Base-by-base conservation (phyloP, 352 stramenopile species). In the Pythium rishiriense region DNA sequence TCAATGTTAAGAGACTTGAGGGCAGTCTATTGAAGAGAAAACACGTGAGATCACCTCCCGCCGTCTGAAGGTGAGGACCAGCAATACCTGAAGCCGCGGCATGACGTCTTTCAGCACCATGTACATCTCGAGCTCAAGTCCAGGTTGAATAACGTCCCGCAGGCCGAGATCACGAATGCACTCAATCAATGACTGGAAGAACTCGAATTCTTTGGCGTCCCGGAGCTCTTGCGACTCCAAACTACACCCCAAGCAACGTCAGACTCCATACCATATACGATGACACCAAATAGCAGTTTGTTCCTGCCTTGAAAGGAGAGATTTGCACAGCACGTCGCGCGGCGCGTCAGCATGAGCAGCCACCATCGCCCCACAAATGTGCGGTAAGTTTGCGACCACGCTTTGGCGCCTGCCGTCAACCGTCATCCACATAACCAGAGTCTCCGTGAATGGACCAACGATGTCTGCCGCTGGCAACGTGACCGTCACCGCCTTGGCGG, bases 191-290 rank as follows among this genome's bases (percentile, higher is more conserved):
- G 76, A 70, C 25, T 71, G 78, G 21, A 68, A 64, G 29, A 81
- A 88, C n/a, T 90, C 76, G 41, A 93, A 90, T 43, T 90, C 79
- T 49, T 39, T 28, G 17, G 81, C 59, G 12, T 65, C 54, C 4
- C 54, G 56, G 12, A 90, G 41, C n/a, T 78, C 29, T 0, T 75
- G 29, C 0, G 73, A 62, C 17, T 75, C 63, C 10, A 91, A 31
- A n/a, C 83, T 92, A 17, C 31, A 62, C 0, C 37, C 29, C 55
- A 42, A 53, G 25, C 42, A 25, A 22, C n/a, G 55, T 45, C 17
- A 45, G 31, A 53, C 21, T 5, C 46, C 14, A 31, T 24, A 12
- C 0, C 9, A n/a, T n/a, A n/a, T n/a, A n/a, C n/a, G n/a, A n/a
- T n/a, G n/a, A 19, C 9, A 41, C 28, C 29, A 11, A 19, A 7